phyloP scores from a whole-genome alignment of 2,329 filamentous ascomycete genomes.

The Tolypocladium endophyticum region DNA sequence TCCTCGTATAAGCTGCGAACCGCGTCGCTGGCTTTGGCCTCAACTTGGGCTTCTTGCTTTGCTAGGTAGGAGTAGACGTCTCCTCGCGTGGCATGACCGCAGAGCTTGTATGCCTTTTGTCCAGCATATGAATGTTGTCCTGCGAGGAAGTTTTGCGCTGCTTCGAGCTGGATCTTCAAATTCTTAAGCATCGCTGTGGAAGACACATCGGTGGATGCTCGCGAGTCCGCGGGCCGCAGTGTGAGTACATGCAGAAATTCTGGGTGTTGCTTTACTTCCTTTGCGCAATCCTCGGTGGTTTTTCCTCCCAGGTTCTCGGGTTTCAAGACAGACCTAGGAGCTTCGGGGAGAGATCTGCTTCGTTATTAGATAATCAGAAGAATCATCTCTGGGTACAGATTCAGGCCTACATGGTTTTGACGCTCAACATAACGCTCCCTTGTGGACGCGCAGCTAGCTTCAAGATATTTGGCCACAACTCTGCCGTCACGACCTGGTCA shows the following conservation, averaged over 20 bases:
- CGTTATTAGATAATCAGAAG: not conserved
- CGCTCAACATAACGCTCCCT: slow-evolving; percentile 11
- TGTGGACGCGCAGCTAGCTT: slow-evolving; percentile 12
- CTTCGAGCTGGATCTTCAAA: slow-evolving; percentile 12
- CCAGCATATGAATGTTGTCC: slow-evolving; percentile 14
- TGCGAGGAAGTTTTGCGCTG: slow-evolving; percentile 16
- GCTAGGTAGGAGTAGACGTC: slow-evolving; percentile 14
- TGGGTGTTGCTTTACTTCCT: not conserved
- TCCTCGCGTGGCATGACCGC: slow-evolving; percentile 9
- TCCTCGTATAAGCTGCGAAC: slow-evolving; percentile 18
- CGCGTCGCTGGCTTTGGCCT: slow-evolving; percentile 12
- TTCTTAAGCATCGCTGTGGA: slow-evolving; percentile 2
- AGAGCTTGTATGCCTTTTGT: slow-evolving; percentile 18
- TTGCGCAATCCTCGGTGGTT: not conserved
- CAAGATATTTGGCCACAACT: slow-evolving; percentile 18
- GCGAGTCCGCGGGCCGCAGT: slow-evolving; percentile 5
- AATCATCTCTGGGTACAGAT: not conserved
- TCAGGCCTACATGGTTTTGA: slow-evolving; percentile 11
- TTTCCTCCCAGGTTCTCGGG: not conserved
- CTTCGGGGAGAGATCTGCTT: not conserved
- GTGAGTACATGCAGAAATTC: slow-evolving; percentile 12
- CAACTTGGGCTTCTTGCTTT: slow-evolving; percentile 9
- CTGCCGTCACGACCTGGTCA: slow-evolving; percentile 14
- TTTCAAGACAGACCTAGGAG: slow-evolving; percentile 1
- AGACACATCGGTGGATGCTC: not conserved